Percentiles rank a stretch among this genome's conserved stretches.
Conservation (phyloP, 805 yeast genomes). For the Metschnikowia lochheadii region DNA sequence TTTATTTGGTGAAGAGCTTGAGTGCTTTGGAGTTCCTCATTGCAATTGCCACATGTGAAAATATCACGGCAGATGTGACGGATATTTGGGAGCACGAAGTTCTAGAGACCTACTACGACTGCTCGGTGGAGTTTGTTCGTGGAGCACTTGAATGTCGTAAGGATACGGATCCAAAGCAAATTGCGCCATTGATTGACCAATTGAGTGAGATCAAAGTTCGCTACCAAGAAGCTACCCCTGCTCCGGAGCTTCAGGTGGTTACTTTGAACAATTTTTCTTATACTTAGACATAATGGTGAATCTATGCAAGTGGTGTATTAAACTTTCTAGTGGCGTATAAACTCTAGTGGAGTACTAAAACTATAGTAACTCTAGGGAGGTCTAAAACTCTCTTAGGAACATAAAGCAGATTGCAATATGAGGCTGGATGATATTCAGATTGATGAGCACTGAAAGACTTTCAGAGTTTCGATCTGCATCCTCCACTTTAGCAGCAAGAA, state of each 20-base stretch:
- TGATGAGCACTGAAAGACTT: conserved; percentile 7
- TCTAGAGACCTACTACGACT: conserved; percentile 65
- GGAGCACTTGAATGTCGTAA: conserved; percentile 55
- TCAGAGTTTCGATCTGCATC: background rate
- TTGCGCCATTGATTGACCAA: conserved; percentile 25
- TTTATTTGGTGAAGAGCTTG: conserved; percentile 36
- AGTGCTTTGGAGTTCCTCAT: conserved; percentile 39
- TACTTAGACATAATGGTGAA: conserved; percentile 8
- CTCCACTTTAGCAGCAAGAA: background rate
- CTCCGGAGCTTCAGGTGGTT: conserved; percentile 29
- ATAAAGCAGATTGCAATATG: conserved; percentile 11
- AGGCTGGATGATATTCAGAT: conserved; percentile 7
- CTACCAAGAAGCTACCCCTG: conserved; percentile 32
- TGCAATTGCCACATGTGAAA: conserved; percentile 38
- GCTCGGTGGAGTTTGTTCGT: conserved; percentile 66
- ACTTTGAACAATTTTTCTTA: conserved; percentile 34
- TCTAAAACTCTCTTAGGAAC: background rate
- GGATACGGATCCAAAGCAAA: conserved; percentile 34
- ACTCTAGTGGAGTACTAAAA: too few species aligned
- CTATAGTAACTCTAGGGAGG: background rate
- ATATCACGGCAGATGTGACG: conserved; percentile 31
- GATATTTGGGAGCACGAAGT: conserved; percentile 55
- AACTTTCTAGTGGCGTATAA: background rate
- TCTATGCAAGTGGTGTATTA: background rate
- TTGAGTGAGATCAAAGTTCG: conserved; percentile 27